Base-by-base conservation (phyloP, 2,329 filamentous ascomycete species). In the Aspergillaceae sp. region DNA sequence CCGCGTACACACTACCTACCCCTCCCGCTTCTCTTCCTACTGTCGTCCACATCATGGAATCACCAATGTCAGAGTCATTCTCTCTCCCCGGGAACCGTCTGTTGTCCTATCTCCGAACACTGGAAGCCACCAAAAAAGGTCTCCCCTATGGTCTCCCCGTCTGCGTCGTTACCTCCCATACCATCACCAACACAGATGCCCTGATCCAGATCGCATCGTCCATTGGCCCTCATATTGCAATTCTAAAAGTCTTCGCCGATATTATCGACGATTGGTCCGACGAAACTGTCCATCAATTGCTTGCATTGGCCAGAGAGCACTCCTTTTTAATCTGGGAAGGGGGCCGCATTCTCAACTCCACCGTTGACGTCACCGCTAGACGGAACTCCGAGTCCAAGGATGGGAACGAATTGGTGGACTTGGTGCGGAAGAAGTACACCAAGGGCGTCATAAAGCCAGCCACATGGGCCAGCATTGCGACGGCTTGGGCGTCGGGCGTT, bases 231-330 rank as follows among this genome's bases (percentile, higher is more conserved):
- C 73, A 75, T 50, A 81, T 82, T 47, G 79, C 76, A 52, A 62
- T 82, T 29, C 67, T 82, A 46, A 79, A 81, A 62, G 77, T 80
- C 4, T 77, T 81, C 56, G 78, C 76, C 46, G 79, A 82, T 62
- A 79, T 79, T 44, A 75, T 82, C 54, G 72, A 74, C 51, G 79
- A 82, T 61, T 82, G 78, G 71, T 73, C 72, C 9, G 73, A 77
- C 48, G 70, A 76, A 47, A 80, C 77, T 1, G 74, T 75, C 30
- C 59, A 61, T 26, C 59, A 63, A 43, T 56, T 70, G 45, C 61
- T 53, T 19, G 52, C 52, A 29, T 49, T 66, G 33, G 60, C 67
- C n/a, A 66, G 59, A 43, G 62, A 56, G 45, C 55, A 68, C 54
- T 58, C 56, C 2, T 70, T 70, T 45, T 47, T 70, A 29, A 53